Evolutionary conservation across 177 flowering plant genomes (phyloP), one percentile per base, ranked within the genome.

Genomic region (Telopea speciosissima): DNA sequence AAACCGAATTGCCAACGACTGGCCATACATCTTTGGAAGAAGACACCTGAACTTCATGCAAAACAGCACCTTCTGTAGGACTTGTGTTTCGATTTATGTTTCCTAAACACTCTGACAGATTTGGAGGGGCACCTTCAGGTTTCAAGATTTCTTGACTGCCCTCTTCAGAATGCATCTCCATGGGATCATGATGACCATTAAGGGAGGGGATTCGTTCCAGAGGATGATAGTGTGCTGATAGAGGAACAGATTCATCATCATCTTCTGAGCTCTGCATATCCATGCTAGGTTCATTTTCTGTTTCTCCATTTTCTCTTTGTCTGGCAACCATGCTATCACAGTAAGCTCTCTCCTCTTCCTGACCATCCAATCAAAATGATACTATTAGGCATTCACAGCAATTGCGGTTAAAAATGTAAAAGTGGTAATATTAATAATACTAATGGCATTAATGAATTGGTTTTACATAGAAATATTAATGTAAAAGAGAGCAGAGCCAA

Each of bases 11-110:
- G 68, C 78, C 74, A 62, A 71, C 78, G 31, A 78, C 70, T 23
- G 79, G 77, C 93, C 93, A 88, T 28, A 76, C 73, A 73, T 85
- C 83, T 70, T 79, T 78, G 56, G 76, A 64, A 73, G 84, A 74
- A 67, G 85, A 66, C 12, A 66, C 63, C 24, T 77, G 69, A 71
- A 56, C 75, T 67, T 75, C 82, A 44, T 68, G 79, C 68, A 66
- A 68, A 52, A 74, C 71, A 24, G 75, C 24, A 77, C 49, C 76
- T 71, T 79, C 77, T 31, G 66, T 58, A 49, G 76, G 44, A 66
- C 73, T 80, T 71, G 71, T 52, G 73, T 78, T 68, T 68, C 74
- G 44, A 66, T 74, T 80, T 71, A 72, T 52, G 73, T 78, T 68
- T 68, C 74, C 81, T 12, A 82, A 49, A 66, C 56, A 77, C 62